Conservation (phyloP, 2,329 filamentous ascomycete species). For the Ilyonectria mors-panacis region DNA sequence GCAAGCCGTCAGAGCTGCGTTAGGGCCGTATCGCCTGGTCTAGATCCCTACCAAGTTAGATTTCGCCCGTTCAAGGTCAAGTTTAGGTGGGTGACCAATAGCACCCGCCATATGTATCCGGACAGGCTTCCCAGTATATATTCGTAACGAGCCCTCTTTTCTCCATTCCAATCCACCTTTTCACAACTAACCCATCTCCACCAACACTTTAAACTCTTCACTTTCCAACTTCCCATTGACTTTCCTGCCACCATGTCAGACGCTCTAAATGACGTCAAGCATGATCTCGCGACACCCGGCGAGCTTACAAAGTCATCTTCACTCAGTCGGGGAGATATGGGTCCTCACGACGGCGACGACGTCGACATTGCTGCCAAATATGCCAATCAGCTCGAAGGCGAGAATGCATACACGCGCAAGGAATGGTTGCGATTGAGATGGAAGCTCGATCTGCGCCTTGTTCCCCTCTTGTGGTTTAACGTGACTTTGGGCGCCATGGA, state of each 20-base stretch:
- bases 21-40: neutral
- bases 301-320: conserved; percentile 1
- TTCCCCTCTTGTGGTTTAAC: conserved; percentile 46
- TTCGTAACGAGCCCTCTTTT: neutral
- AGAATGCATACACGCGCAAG: conserved; percentile 18
- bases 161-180: neutral
- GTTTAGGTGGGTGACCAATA: neutral
- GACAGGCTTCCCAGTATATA: neutral
- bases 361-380: conserved; percentile 22
- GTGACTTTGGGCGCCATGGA: conserved; percentile 49
- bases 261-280: conserved; percentile 4
- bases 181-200: neutral
- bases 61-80: neutral
- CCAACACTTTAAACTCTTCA: neutral
- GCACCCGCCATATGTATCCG: neutral
- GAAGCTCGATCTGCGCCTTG: conserved; percentile 43
- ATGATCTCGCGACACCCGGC: conserved; percentile 3
- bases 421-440: conserved; percentile 38
- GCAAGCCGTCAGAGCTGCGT: neutral
- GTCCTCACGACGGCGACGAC: neutral
- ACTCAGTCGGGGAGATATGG: neutral
- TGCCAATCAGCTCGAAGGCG: conserved; percentile 18
- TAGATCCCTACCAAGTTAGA: conserved; percentile 1
- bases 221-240: neutral
- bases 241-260: conserved; percentile 2